Evolutionary conservation across 75 land plant species (phyloP).

Genomic region (Larix kaempferi): DNA sequence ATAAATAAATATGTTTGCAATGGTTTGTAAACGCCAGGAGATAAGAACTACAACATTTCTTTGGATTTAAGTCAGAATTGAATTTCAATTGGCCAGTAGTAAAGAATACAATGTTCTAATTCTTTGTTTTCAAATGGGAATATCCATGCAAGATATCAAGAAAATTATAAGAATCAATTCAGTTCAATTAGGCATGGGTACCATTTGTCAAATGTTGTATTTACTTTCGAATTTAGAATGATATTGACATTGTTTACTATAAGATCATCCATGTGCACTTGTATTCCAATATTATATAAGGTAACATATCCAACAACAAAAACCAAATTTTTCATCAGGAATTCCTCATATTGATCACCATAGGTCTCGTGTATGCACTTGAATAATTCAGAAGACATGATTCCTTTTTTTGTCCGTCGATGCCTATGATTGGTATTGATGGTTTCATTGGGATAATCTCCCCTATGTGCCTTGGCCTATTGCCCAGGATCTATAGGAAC

Average conservation of each 20-base stretch:
- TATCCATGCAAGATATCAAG: no score
- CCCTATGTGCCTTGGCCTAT: no score
- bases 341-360: slow-evolving; percentile 60
- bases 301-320: slow-evolving; percentile 71
- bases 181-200: slow-evolving; percentile 11
- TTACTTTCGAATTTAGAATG: slow-evolving; percentile 85
- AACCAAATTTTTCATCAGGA: slow-evolving; percentile 64
- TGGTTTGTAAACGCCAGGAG: slow-evolving; percentile 61
- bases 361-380: slow-evolving; percentile 42
- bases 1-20: slow-evolving; percentile 67
- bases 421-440: no score
- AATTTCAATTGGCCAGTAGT: no score
- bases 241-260: slow-evolving; percentile 60
- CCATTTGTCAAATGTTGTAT: slow-evolving; percentile 95
- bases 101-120: not conserved
- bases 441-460: no score
- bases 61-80: not conserved
- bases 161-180: not conserved
- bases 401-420: no score
- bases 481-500: no score
- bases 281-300: slow-evolving; percentile 53
- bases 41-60: slow-evolving; percentile 43
- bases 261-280: slow-evolving; percentile 21
- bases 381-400: slow-evolving; percentile 64
- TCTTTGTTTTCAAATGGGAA: no score